Base-by-base conservation (phyloP, 768 basidiomycete species). In the Chalciporus pseudorubinellus region DNA sequence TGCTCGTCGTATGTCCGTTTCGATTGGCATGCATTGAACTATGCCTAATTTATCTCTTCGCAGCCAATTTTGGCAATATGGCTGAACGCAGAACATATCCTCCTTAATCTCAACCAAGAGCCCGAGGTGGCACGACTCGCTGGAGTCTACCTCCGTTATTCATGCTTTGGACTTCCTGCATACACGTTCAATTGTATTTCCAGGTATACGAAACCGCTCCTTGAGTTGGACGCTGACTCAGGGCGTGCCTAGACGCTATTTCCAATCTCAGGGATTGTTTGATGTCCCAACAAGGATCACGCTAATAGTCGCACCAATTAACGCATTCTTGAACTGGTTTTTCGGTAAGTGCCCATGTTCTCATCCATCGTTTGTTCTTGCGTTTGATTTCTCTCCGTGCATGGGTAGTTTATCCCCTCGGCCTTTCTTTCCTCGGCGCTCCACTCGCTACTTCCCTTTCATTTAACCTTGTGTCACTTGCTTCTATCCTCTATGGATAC, bases 341-440 rank as follows among this genome's bases (percentile, higher is more conserved):
- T 82, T 98, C n/a, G 92, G 88, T 88, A 61, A 16, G 73, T n/a
- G 12, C 52, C 26, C 44, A 45, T 21, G 8, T 24, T 44, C 3
- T 4, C 19, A 14, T 31, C 36, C 31, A 7, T 39, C 42, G 44
- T 22, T 16, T 39, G 29, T 39, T 24, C 18, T 55, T 44, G 60
- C n/a, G 13, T 19, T 46, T n/a, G 22, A 24, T 22, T 24, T 18
- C 19, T 45, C 29, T 34, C 18, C 13, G 3, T 13, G 13, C 24
- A 6, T 36, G 34, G 22, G 0, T 38, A 70, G 68, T 70, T 1
- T 62, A 79, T 31, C 73, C 82, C 4, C 72, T 97, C 50, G 77
- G 88, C 13, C 74, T 98, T 3, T 95, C 95, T 1, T 99, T 91
- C 70, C 82, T 89, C 46, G 95, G 95, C 13, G 95, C 94, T 4